phyloP scores from a whole-genome alignment of 257 asterid genomes.

The Avicennia marina region DNA sequence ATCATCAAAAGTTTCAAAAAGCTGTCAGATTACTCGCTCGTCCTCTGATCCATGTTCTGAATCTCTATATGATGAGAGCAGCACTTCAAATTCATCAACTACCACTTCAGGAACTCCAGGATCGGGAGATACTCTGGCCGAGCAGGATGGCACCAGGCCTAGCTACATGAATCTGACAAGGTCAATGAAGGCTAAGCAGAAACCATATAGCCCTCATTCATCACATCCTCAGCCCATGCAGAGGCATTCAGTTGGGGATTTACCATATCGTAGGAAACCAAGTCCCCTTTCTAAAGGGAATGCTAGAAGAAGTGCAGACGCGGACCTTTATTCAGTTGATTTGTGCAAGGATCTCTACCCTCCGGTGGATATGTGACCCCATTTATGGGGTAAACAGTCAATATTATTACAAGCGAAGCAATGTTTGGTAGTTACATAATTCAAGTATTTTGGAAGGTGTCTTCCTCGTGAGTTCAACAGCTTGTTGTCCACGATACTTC shows the following conservation, averaged over 20 bases:
- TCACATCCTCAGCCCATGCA: constrained; percentile 25
- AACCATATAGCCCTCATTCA: constrained; percentile 17
- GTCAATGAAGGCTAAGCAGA: constrained; percentile 42
- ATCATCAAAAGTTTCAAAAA: constrained; percentile 40
- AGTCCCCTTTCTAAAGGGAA: constrained; percentile 59
- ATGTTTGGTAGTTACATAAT: background rate
- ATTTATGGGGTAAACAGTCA: constrained; percentile 10
- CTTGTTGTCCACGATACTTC: constrained; percentile 35
- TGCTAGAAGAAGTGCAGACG: constrained; percentile 63
- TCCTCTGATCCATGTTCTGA: constrained; percentile 55
- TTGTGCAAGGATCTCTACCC: constrained; percentile 55
- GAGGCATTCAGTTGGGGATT: constrained; percentile 53
- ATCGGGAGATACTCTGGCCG: constrained; percentile 33
- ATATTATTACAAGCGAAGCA: constrained; percentile 10
- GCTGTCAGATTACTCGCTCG: constrained; percentile 45
- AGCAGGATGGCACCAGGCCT: constrained; percentile 31
- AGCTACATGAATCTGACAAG: constrained; percentile 66
- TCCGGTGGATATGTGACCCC: constrained; percentile 20
- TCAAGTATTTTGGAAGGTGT: background rate
- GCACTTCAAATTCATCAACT: constrained; percentile 68
- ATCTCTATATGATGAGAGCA: constrained; percentile 51
- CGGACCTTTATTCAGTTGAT: constrained; percentile 40
- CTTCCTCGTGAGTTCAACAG: constrained; percentile 29
- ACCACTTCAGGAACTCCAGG: constrained; percentile 54
- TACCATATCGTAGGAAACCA: constrained; percentile 37